Evolutionary conservation across 768 basidiomycete genomes (phyloP), one percentile per base, ranked within the genome.

Genomic region (Lactarius sp.): DNA sequence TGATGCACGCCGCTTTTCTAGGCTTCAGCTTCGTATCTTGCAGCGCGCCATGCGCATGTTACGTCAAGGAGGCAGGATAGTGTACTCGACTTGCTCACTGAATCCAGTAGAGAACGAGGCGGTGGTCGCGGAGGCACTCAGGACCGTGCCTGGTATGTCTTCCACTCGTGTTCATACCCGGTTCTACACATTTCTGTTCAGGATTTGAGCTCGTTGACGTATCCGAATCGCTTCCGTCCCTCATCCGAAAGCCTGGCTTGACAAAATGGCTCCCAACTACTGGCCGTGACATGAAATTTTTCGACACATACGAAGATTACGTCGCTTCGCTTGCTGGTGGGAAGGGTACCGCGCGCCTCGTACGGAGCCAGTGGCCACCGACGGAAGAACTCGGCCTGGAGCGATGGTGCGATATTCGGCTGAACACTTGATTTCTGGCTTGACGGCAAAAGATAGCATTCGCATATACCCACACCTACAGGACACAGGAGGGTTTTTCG

Each of bases 61-160:
- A 46, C 80, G 83, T 65, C 85, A 86, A 36, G 83, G 86, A n/a
- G 96, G 95, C 8, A 86, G 90, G 41, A 88, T 98, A 65, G 95
- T 98, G 18, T 99, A 98, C 73, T 98, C 97, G 6, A 99, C 97
- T 0, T 98, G 97, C 71, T 98, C 95, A 0, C 78, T 98, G 68
- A 98, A 98, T 73, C 97, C 97, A 1, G 82, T 94, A 13, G 97
- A 99, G 75, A 98, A 99, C 72, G 97, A 99, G 73, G 93, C 97
- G 8, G 96, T 98, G 65, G 79, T 98, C 39, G 88, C 92, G 1
- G 87, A 90, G 50, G 94, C 92, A 0, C 79, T 98, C 42, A 84
- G 83, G 63, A 74, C 79, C 1, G 83, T 87, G 64, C 81, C 85
- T 27, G 90, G 94, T 89, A 47, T 42, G 78, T 72, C 22, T 27